These are phyloP conservation scores for Plasmodiophora brassicae DNA, from an alignment of 208 protist genomes.

Conservation along the genomic window DNA sequence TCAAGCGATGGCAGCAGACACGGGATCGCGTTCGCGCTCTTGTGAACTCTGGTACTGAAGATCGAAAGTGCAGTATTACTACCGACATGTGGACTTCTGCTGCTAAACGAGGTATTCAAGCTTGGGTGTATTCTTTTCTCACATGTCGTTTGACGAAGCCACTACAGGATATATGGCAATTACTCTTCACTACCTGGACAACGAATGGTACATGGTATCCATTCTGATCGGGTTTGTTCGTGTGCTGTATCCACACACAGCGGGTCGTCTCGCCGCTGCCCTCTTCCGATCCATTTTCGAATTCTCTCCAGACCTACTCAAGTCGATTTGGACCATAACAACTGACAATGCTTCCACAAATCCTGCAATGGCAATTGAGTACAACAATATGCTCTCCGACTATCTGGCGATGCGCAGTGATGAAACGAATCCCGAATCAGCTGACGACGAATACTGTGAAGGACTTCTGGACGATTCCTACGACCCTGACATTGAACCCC, in stretches of 20 bases:
- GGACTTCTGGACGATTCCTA: neutral
- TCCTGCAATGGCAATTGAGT: neutral
- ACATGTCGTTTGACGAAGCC: too few species aligned
- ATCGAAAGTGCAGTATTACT: neutral
- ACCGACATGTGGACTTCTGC: constrained; percentile 25
- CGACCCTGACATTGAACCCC: neutral
- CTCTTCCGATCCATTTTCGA: neutral
- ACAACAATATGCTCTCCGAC: too few species aligned
- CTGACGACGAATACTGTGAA: too few species aligned
- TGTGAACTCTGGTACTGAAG: neutral
- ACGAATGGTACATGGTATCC: neutral
- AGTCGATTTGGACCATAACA: neutral
- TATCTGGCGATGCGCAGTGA: too few species aligned
- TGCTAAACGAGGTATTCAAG: neutral
- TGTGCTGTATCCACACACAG: constrained; percentile 15
- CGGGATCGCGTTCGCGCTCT: neutral
- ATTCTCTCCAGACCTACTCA: neutral
- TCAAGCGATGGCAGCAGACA: neutral
- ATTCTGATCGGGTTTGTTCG: neutral
- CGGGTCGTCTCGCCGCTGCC: neutral
- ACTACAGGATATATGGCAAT: neutral
- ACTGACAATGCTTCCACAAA: neutral
- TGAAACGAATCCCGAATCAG: too few species aligned
- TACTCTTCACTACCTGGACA: constrained; percentile 9
- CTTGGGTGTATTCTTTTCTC: too few species aligned